Evolutionary conservation across 768 basidiomycete genomes (phyloP).

Genomic region (Macrolepiota fuliginosa): DNA sequence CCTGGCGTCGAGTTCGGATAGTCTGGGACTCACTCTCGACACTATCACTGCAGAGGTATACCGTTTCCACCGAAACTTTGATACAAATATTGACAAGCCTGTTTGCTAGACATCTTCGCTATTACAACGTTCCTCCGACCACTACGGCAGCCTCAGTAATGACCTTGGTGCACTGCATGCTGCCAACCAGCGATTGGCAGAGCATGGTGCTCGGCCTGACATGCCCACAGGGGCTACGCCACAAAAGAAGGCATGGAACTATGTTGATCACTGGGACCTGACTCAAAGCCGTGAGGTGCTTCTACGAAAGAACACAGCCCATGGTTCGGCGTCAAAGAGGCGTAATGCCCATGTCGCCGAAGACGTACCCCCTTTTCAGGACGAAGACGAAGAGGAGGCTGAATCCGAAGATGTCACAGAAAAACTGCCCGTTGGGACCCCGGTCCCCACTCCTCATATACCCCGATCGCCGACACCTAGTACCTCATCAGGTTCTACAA

Average conservation of each 20-base stretch:
- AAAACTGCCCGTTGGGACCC: neutral
- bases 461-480: conserved; percentile 10
- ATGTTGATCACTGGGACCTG: conserved; percentile 68
- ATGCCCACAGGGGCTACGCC: conserved; percentile 72
- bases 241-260: conserved; percentile 70
- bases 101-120: conserved; percentile 38
- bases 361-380: neutral
- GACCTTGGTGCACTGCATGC: conserved; percentile 49
- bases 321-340: conserved; percentile 21
- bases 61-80: neutral
- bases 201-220: conserved; percentile 63
- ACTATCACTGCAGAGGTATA: conserved; percentile 52
- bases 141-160: conserved; percentile 9
- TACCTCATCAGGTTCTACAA: conserved; percentile 1
- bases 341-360: neutral
- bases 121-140: conserved; percentile 13
- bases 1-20: conserved; percentile 29
- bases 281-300: conserved; percentile 63
- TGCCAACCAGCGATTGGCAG: conserved; percentile 47
- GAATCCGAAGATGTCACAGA: neutral
- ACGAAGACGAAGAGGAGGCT: neutral
- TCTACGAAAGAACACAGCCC: conserved; percentile 30
- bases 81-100: neutral
- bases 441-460: neutral
- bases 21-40: conserved; percentile 38